Percentiles rank a stretch among this genome's conserved stretches.
These are phyloP conservation scores for Coemansia sp. DNA, from an alignment of 192 early-diverging fungal genomes.

Conservation along the genomic window DNA sequence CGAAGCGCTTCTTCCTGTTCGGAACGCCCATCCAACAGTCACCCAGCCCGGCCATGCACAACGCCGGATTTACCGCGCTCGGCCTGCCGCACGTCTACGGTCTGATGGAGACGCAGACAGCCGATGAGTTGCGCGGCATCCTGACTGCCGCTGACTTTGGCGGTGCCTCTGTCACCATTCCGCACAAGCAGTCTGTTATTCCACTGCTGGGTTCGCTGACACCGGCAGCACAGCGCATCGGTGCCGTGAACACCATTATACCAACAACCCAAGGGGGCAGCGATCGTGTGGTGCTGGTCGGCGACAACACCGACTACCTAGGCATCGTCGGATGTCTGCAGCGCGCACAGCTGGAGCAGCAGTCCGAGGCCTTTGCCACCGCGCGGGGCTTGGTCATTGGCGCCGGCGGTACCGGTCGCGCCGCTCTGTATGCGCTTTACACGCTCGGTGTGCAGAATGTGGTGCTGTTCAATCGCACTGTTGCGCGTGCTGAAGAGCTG, in stretches of 20 bases:
- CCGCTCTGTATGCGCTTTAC: conserved; percentile 84
- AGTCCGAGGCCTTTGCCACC: conserved; percentile 6
- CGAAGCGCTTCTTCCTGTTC: conserved; percentile 79
- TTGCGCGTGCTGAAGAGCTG: conserved; percentile 68
- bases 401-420: conserved; percentile 91
- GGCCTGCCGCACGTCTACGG: conserved; percentile 84
- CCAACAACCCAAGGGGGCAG: conserved; percentile 14
- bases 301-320: conserved; percentile 97
- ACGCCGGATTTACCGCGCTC: conserved; percentile 81
- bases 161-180: conserved; percentile 95
- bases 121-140: conserved; percentile 60
- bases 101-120: conserved; percentile 68
- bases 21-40: conserved; percentile 90
- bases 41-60: conserved; percentile 89
- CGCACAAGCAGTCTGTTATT: conserved; percentile 88
- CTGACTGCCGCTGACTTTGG: conserved; percentile 69
- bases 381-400: conserved; percentile 83
- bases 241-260: conserved; percentile 93
- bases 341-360: conserved; percentile 29
- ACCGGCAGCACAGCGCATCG: conserved; percentile 79
- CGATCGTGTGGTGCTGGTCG: conserved; percentile 57
- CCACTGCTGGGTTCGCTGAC: conserved; percentile 70
- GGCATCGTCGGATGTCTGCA: conserved; percentile 76
- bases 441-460: conserved; percentile 67
- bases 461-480: conserved; percentile 86